Conservation (phyloP, 2,329 filamentous ascomycete species). For the Hypoxylon sp. region DNA sequence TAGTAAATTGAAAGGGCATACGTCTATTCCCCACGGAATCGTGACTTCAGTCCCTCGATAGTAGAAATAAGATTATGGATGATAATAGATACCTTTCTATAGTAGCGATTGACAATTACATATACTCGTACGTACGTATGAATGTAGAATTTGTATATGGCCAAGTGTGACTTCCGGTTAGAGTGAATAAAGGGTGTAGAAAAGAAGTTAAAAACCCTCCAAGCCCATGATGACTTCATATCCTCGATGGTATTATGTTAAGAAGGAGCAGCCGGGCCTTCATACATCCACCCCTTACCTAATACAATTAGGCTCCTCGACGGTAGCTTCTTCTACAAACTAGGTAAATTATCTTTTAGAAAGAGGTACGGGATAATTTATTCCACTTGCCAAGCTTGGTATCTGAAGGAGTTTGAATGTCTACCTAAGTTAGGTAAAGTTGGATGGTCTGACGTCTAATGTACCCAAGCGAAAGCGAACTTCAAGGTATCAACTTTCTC, state of each 20-base stretch:
- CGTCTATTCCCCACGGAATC: too few relatives aligned
- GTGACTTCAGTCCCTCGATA: too few relatives aligned
- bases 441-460: slow-evolving; percentile 23
- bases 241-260: not conserved
- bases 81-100: too few relatives aligned
- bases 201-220: not conserved
- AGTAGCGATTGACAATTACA: too few relatives aligned
- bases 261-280: not conserved
- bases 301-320: not conserved
- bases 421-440: slow-evolving; percentile 1
- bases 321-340: not conserved
- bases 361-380: not conserved
- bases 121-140: too few relatives aligned
- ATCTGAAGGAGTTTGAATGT: not conserved
- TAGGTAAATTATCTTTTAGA: not conserved
- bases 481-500: slow-evolving; percentile 11
- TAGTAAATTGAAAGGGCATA: too few relatives aligned
- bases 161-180: not conserved
- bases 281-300: not conserved
- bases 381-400: not conserved
- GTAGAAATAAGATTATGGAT: too few relatives aligned
- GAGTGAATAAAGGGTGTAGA: not conserved
- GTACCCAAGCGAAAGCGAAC: slow-evolving; percentile 26
- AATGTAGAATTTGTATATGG: not conserved
- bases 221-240: not conserved